Evolutionary conservation across 768 basidiomycete species (phyloP).

Genomic region (Mycena rosella): DNA sequence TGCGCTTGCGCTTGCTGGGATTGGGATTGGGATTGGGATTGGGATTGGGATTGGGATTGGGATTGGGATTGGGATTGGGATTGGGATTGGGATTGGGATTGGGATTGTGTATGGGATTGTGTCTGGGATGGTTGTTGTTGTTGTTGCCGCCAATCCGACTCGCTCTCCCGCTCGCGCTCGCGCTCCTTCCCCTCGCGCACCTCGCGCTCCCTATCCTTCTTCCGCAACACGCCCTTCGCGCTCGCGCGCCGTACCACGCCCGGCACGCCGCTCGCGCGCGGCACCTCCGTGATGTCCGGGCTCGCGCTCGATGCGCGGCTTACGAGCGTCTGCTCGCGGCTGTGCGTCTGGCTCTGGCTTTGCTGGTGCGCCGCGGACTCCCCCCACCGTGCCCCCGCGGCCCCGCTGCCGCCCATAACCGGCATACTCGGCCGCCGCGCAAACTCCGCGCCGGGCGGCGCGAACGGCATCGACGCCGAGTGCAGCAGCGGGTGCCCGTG

Average conservation of each 20-base stretch:
- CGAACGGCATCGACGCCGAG: conserved; percentile 27
- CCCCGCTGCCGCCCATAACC: conserved; percentile 19
- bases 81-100: conserved; percentile 24
- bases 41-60: conserved; percentile 35
- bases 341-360: no score
- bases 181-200: not conserved
- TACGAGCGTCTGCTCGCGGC: not conserved
- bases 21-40: conserved; percentile 35
- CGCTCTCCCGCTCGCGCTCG: conserved; percentile 38
- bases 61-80: conserved; percentile 23
- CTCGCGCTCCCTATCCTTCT: conserved; percentile 30
- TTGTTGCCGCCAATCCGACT: conserved; percentile 20
- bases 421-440: conserved; percentile 43
- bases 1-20: conserved; percentile 38
- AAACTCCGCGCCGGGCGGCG: conserved; percentile 10
- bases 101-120: conserved; percentile 35
- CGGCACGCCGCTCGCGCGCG: conserved; percentile 12
- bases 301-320: not conserved
- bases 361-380: no score
- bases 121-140: conserved; percentile 38
- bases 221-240: conserved; percentile 30
- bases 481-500: conserved; percentile 36
- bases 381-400: no score
- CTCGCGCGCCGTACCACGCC: conserved; percentile 6
- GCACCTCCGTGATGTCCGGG: conserved; percentile 23